Conservation (phyloP, 176 grass and related monocot species). For the Aegilops longissima region DNA sequence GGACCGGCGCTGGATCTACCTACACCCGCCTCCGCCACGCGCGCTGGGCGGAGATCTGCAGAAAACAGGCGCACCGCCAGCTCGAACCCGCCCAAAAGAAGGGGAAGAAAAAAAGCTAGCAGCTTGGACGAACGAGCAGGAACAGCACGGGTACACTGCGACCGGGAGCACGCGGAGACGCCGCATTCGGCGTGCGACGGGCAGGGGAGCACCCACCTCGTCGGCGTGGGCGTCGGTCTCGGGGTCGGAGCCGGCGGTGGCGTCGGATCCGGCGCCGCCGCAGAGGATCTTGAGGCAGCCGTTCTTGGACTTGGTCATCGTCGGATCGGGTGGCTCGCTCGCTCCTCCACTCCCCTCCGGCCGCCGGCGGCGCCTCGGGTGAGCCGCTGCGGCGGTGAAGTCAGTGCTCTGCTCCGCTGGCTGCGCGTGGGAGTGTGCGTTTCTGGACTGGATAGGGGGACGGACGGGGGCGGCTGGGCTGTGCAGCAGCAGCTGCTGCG, state of each 20-base stretch:
- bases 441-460: conserved; percentile 22
- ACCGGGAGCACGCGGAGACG: background rate
- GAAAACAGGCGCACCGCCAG: conserved; percentile 15
- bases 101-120: background rate
- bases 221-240: conserved; percentile 46
- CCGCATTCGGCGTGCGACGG: conserved; percentile 9
- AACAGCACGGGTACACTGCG: background rate
- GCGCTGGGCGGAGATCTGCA: conserved; percentile 34
- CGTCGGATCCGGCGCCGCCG: conserved; percentile 49
- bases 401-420: conserved; percentile 17
- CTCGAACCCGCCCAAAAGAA: background rate
- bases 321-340: background rate
- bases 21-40: background rate
- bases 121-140: background rate
- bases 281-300: conserved; percentile 85
- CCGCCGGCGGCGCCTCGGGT: background rate
- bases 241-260: conserved; percentile 41
- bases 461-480: conserved; percentile 13
- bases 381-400: background rate
- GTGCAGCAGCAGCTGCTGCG: background rate
- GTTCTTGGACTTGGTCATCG: conserved; percentile 58
- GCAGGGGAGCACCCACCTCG: conserved; percentile 30
- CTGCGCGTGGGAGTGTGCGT: conserved; percentile 23
- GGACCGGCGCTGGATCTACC: conserved; percentile 35
- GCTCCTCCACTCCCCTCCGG: background rate